Percentiles rank a stretch among this genome's conserved stretches.
These are phyloP conservation scores for Boletales sp. DNA, from an alignment of 768 basidiomycete genomes.

Conservation along the genomic window DNA sequence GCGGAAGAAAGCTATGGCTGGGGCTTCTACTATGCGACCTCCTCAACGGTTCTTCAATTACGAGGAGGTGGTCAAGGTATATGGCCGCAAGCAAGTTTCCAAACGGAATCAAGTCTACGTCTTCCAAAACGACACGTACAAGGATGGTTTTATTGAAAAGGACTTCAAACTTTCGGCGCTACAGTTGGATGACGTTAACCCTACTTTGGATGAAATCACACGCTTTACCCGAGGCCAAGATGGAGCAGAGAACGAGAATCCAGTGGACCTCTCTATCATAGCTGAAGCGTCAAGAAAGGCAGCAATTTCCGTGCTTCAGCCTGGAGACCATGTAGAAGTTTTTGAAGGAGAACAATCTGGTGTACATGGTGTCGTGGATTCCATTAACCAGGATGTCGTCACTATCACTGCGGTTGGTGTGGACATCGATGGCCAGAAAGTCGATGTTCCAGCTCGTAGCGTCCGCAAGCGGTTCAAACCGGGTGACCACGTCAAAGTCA, in stretches of 20 bases:
- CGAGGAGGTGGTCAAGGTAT: conserved; percentile 87
- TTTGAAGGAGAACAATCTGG: conserved; percentile 97
- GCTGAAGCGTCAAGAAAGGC: conserved; percentile 90
- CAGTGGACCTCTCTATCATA: conserved; percentile 87
- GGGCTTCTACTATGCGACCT: conserved; percentile 64
- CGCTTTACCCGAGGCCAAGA: conserved; percentile 79
- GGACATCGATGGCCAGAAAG: conserved; percentile 82
- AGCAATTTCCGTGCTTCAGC: conserved; percentile 91
- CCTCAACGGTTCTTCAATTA: conserved; percentile 91
- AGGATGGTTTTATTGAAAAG: conserved; percentile 94
- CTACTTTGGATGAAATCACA: conserved; percentile 95
- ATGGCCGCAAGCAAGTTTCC: conserved; percentile 71
- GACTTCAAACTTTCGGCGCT: conserved; percentile 83
- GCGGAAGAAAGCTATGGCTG: conserved; percentile 61
- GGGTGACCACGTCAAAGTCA: conserved; percentile 98
- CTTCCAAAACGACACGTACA: conserved; percentile 92
- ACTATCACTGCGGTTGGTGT: conserved; percentile 74
- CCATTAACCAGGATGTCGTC: conserved; percentile 84
- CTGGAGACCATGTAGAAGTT: conserved; percentile 96
- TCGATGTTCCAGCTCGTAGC: conserved; percentile 82
- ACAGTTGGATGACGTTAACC: conserved; percentile 84
- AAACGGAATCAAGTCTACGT: conserved; percentile 74
- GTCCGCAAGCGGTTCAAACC: conserved; percentile 94
- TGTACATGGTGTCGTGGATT: conserved; percentile 87
- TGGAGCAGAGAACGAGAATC: conserved; percentile 57